Conservation (phyloP, 2,329 filamentous ascomycete genomes). For the Penicillium occitanis region DNA sequence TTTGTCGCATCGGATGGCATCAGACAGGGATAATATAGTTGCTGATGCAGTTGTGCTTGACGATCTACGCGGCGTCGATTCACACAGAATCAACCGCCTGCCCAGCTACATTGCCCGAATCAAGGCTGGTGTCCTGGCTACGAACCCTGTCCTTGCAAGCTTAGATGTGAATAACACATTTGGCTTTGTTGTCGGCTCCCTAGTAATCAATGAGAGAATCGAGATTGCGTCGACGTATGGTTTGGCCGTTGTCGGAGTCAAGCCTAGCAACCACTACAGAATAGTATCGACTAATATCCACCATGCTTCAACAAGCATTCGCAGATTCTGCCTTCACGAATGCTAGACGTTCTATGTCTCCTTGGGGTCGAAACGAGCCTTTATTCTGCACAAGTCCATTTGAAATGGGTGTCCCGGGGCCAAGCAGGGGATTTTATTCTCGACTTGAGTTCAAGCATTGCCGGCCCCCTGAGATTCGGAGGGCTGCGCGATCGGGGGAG, state of each 20-base stretch:
- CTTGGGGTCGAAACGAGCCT: conserved; percentile 65
- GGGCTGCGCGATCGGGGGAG: conserved; percentile 44
- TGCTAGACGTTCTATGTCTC: conserved; percentile 68
- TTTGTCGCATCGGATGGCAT: conserved; percentile 55
- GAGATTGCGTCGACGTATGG: conserved; percentile 63
- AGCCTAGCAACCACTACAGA: conserved; percentile 78
- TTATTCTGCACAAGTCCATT: conserved; percentile 73
- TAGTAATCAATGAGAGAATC: conserved; percentile 67
- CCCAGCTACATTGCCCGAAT: conserved; percentile 75
- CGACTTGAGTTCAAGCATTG: conserved; percentile 49
- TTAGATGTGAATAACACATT: conserved; percentile 70
- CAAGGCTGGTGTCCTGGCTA: conserved; percentile 63
- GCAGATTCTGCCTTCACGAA: conserved; percentile 71
- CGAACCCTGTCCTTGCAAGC: conserved; percentile 45
- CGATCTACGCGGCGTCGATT: conserved; percentile 75
- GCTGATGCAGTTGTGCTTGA: conserved; percentile 68
- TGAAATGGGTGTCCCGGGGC: conserved; percentile 69
- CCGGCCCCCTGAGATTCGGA: conserved; percentile 48
- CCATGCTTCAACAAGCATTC: conserved; percentile 71
- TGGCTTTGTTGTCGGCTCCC: conserved; percentile 68
- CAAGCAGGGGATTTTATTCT: conserved; percentile 55
- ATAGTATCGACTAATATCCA: conserved; percentile 80
- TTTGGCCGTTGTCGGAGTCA: conserved; percentile 73
- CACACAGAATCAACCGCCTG: conserved; percentile 74
- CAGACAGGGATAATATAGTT: conserved; percentile 60